Evolutionary conservation across 768 basidiomycete genomes (phyloP).

Genomic region (Pisolithus sp.): DNA sequence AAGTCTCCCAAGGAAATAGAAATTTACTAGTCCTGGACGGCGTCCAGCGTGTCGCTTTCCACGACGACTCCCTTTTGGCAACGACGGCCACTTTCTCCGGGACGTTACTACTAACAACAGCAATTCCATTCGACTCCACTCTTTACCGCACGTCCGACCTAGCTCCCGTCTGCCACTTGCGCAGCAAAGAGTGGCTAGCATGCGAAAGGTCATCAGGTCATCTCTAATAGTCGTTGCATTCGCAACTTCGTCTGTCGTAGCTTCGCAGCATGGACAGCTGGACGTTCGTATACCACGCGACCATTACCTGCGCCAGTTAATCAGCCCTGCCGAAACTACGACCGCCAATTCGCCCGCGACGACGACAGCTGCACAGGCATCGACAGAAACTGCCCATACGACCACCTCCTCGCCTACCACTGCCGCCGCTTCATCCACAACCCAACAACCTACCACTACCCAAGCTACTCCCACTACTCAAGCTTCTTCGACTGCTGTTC

Average conservation of each 20-base stretch:
- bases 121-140: conserved; percentile 19
- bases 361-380: not conserved
- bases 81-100: conserved; percentile 11
- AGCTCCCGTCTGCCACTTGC: not conserved
- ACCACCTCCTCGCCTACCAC: conserved; percentile 13
- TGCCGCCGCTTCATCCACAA: conserved; percentile 2
- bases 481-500: conserved; percentile 1
- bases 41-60: conserved; percentile 1
- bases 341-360: not conserved
- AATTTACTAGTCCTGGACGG: not conserved
- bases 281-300: conserved; percentile 4
- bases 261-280: conserved; percentile 16
- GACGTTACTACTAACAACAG: conserved; percentile 5
- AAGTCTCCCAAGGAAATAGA: not conserved
- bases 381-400: not conserved
- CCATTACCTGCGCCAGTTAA: conserved; percentile 7
- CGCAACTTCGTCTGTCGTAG: conserved; percentile 15
- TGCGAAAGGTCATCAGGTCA: conserved; percentile 17
- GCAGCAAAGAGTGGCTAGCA: conserved; percentile 13
- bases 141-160: conserved; percentile 4
- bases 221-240: conserved; percentile 19
- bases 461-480: conserved; percentile 4
- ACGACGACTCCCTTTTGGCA: not conserved
- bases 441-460: conserved; percentile 1
- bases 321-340: conserved; percentile 1